Evolutionary conservation across 805 yeast species (phyloP).

Genomic region (Candida insectalens): DNA sequence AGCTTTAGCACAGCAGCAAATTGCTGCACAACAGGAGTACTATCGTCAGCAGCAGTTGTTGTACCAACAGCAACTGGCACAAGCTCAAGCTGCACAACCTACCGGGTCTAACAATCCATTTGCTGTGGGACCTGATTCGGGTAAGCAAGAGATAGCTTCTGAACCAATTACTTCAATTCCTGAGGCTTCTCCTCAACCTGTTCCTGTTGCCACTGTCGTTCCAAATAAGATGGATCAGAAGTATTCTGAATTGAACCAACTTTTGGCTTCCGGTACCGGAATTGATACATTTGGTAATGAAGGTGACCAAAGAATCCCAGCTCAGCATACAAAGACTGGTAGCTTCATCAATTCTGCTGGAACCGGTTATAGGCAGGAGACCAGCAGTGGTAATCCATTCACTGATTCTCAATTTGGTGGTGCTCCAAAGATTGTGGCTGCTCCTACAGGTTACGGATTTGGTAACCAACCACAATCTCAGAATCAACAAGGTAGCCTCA

Average conservation of each 20-base stretch:
- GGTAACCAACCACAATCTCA: conserved; percentile 55
- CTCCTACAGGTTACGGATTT: conserved; percentile 90
- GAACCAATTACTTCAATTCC: background rate
- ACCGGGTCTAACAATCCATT: conserved; percentile 30
- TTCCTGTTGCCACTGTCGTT: conserved; percentile 18
- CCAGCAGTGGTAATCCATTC: conserved; percentile 45
- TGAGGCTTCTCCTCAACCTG: conserved; percentile 7
- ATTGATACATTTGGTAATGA: conserved; percentile 89
- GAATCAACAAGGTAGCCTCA: conserved; percentile 20
- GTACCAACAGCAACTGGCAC: conserved; percentile 18
- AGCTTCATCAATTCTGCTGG: conserved; percentile 83
- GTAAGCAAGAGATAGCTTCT: conserved; percentile 6
- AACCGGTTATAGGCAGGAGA: conserved; percentile 58
- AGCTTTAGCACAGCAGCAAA: conserved; percentile 14
- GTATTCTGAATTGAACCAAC: conserved; percentile 63
- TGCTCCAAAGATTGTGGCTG: conserved; percentile 62
- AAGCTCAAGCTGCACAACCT: conserved; percentile 19
- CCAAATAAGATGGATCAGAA: conserved; percentile 47
- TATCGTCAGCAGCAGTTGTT: conserved; percentile 13
- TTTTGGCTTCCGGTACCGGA: conserved; percentile 82
- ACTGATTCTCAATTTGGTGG: conserved; percentile 66
- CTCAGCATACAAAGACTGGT: conserved; percentile 79
- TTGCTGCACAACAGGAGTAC: conserved; percentile 14
- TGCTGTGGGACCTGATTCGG: no score
- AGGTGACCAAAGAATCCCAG: conserved; percentile 78